These are phyloP conservation scores for Monosporozyma servazzii DNA, from an alignment of 805 yeast genomes.

Conservation along the genomic window DNA sequence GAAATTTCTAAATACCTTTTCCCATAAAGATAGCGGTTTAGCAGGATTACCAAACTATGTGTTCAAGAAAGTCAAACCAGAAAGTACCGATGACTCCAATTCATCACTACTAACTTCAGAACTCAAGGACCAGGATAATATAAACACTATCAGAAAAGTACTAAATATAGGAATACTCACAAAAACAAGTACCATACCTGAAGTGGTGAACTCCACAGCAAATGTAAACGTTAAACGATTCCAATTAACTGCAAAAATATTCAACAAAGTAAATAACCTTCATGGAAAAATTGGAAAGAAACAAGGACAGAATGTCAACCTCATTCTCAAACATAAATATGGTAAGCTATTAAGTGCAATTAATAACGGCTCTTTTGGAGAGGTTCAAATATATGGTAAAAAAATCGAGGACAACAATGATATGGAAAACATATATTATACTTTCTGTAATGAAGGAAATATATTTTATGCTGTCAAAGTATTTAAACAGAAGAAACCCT, in stretches of 20 bases:
- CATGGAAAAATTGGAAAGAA: neutral
- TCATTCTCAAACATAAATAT: slow-evolving; percentile 29
- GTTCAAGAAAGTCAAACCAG: neutral
- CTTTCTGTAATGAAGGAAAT: slow-evolving; percentile 23
- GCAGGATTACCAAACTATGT: neutral
- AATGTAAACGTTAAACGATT: slow-evolving; percentile 45
- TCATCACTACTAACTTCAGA: neutral
- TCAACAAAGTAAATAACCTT: slow-evolving; percentile 31
- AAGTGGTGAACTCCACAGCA: slow-evolving; percentile 9
- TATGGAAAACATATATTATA: neutral
- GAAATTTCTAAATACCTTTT: neutral
- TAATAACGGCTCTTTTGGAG: slow-evolving; percentile 96
- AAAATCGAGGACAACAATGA: neutral
- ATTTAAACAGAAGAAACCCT: slow-evolving; percentile 71
- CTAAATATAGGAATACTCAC: neutral
- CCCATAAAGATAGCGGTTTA: neutral
- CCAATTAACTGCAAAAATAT: slow-evolving; percentile 38
- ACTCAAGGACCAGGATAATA: neutral
- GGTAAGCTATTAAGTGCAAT: slow-evolving; percentile 45
- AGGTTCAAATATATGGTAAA: slow-evolving; percentile 74
- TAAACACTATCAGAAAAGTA: neutral
- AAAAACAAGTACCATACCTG: neutral
- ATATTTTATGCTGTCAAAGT: slow-evolving; percentile 84
- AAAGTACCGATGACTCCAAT: neutral
- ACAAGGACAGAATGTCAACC: slow-evolving; percentile 7